These are phyloP conservation scores for Colletotrichum magnum DNA, from an alignment of 2,329 filamentous ascomycete species.

Conservation along the genomic window DNA sequence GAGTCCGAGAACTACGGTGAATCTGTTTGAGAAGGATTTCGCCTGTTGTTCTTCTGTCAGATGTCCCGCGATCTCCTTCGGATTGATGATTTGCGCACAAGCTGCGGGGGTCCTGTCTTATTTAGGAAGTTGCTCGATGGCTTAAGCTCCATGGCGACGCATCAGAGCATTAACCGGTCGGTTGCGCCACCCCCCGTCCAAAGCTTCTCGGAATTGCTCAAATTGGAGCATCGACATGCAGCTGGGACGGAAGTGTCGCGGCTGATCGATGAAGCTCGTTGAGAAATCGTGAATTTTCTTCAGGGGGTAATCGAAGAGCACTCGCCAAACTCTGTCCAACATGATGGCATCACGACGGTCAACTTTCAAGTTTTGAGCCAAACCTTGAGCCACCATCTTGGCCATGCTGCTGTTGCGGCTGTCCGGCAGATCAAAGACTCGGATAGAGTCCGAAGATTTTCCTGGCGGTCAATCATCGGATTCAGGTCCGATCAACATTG, in stretches of 20 bases:
- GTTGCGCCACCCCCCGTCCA: conserved; percentile 17
- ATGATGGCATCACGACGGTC: conserved; percentile 12
- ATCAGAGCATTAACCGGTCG: conserved; percentile 15
- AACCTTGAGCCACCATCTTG: conserved; percentile 20
- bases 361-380: conserved; percentile 29
- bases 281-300: conserved; percentile 8
- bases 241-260: not conserved
- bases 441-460: conserved; percentile 14
- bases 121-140: conserved; percentile 24
- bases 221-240: not conserved
- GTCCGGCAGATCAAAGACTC: conserved; percentile 7
- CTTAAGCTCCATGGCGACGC: conserved; percentile 29
- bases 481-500: conserved; percentile 23
- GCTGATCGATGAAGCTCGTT: conserved; percentile 5
- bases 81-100: conserved; percentile 22
- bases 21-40: not conserved
- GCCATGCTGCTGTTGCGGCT: not conserved
- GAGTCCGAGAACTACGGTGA: conserved; percentile 12
- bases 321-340: conserved; percentile 21
- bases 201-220: conserved; percentile 4
- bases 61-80: conserved; percentile 31
- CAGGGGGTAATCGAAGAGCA: conserved; percentile 12
- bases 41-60: conserved; percentile 28
- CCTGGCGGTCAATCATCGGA: conserved; percentile 10
- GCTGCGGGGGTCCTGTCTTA: conserved; percentile 12